Base-by-base conservation (phyloP, 2,329 filamentous ascomycete species). In the Beauveria sp. region DNA sequence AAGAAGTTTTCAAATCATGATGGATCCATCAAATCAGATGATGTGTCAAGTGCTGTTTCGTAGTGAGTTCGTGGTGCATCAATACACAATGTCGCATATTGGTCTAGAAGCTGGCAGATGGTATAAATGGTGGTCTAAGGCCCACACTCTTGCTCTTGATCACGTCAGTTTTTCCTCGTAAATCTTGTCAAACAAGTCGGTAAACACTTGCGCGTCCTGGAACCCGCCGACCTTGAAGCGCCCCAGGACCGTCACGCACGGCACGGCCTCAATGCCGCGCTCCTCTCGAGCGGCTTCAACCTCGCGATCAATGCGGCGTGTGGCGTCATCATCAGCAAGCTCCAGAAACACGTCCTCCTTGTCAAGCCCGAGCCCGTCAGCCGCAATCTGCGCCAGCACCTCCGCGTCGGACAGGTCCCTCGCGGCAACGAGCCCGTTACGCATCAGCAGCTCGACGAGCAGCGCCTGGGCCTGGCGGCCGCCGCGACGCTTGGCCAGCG, bases 191-290 rank as follows among this genome's bases (percentile, higher is more conserved):
- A 93, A 92, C 43, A 89, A 71, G 63, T 82, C 78, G 67, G 87
- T 75, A 70, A 92, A 91, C 0, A 86, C 79, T 50, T 79, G 78
- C 3, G 83, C 77, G 62, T 87, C 83, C 76, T 92, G 88, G 60
- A 86, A 89, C 1, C 90, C 90, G 9, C 86, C 85, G 20, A 93
- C 78, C 64, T 86, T 81, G 72, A 84, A 91, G 67, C 77, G 77
- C 1, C 80, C 84, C 69, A 91, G 87, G 55, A 93, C 80, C 2
- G 85, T 85, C 67, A 90, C 90, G 66, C 88, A 86, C 18, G 90
- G 89, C 66, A 92, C 89, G 0, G 89, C 89, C 61, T 78, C 79
- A 58, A 92, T 74, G 7, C 71, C 72, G 5, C 67, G 64, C 12
- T 66, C 63, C 26, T 66, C 66, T 47, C 64, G 66, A 3, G 73